Conservation (phyloP, 257 asterid species). For the Gentiana straminea region DNA sequence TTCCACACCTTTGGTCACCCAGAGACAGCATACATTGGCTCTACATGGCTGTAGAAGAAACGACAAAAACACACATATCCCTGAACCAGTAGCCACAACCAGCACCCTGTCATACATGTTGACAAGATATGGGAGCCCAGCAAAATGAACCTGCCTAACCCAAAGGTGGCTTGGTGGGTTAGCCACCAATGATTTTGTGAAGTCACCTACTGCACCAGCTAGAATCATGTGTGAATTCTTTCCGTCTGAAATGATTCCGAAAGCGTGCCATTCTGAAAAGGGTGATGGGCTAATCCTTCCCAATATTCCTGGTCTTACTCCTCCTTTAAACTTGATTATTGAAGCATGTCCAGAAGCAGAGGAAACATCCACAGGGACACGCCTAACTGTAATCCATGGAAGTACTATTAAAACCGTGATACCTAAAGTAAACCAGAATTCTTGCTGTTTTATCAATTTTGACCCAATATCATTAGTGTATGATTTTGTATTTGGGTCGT, state of each 20-base stretch:
- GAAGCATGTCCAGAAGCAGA: conserved; percentile 72
- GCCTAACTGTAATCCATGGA: conserved; percentile 53
- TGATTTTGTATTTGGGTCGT: conserved; percentile 34
- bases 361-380: conserved; percentile 39
- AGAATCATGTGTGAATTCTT: conserved; percentile 58
- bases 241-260: conserved; percentile 60
- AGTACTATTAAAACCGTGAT: conserved; percentile 35
- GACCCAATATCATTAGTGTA: conserved; percentile 22
- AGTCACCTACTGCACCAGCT: conserved; percentile 78
- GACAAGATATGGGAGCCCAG: conserved; percentile 54
- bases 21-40: conserved; percentile 47
- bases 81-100: conserved; percentile 70
- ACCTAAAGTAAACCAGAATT: conserved; percentile 43
- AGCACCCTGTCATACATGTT: conserved; percentile 51
- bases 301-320: conserved; percentile 46
- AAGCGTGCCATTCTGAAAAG: conserved; percentile 73
- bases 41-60: conserved; percentile 50
- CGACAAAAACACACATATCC: conserved; percentile 58
- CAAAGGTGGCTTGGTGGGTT: conserved; percentile 49
- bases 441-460: conserved; percentile 28
- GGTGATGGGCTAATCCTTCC: conserved; percentile 78
- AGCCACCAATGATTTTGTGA: conserved; percentile 41
- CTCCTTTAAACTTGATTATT: conserved; percentile 53
- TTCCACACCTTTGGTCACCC: conserved; percentile 70
- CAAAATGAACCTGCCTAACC: conserved; percentile 62